Evolutionary conservation across 352 stramenopile genomes (phyloP).

Genomic region (Phytophthora aleatoria): DNA sequence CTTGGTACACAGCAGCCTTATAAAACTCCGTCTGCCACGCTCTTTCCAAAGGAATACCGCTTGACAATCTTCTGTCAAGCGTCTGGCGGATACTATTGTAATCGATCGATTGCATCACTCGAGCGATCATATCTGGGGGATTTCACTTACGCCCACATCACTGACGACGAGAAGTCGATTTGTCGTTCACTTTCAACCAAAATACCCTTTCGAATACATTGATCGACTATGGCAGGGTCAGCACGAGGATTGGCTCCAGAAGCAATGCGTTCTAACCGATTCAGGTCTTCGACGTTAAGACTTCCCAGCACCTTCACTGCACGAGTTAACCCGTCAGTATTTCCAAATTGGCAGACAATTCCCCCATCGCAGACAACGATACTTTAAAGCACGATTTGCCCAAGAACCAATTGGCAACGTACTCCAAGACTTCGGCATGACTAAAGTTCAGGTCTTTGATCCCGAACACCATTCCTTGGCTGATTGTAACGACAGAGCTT

Average conservation of each 20-base stretch:
- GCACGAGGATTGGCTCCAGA: conserved; percentile 5
- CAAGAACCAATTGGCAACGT: conserved; percentile 14
- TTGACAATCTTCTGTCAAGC: conserved; percentile 14
- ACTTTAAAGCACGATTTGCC: conserved; percentile 11
- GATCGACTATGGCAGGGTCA: conserved; percentile 3
- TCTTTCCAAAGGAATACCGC: conserved; percentile 15
- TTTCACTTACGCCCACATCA: conserved; percentile 5
- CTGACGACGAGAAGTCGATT: conserved; percentile 3
- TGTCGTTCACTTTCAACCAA: neutral
- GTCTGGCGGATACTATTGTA: conserved; percentile 11
- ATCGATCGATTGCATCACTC: conserved; percentile 4
- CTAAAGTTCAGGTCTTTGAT: conserved; percentile 16
- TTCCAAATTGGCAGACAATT: conserved; percentile 18
- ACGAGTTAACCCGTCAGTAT: conserved; percentile 3
- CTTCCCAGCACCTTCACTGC: neutral
- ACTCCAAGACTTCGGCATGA: conserved; percentile 10
- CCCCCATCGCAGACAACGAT: conserved; percentile 9
- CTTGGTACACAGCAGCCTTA: conserved; percentile 12
- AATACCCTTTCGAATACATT: conserved; percentile 16
- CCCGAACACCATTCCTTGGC: conserved; percentile 5
- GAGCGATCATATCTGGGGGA: conserved; percentile 4
- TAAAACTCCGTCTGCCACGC: conserved; percentile 23
- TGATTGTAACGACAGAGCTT: neutral
- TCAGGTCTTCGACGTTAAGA: neutral
- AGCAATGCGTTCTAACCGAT: conserved; percentile 1